Evolutionary conservation across 1,139 yeast genomes (phyloP).

Genomic region (Cylindricascospora bacillispora): DNA sequence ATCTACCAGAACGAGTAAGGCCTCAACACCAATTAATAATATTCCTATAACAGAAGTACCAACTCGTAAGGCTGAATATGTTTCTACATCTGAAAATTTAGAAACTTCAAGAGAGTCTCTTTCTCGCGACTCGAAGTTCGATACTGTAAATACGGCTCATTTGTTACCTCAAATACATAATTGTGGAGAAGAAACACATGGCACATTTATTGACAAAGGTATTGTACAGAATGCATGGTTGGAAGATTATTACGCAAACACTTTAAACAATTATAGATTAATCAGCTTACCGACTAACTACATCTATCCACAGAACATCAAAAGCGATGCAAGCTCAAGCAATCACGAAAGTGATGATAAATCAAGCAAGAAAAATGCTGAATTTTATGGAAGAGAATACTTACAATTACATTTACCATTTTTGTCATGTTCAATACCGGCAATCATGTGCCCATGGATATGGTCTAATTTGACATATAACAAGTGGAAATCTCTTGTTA

Average conservation of each 20-base stretch:
- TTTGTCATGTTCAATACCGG: constrained; percentile 16
- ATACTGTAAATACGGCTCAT: too few species aligned
- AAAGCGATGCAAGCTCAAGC: constrained; percentile 2
- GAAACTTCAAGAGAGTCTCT: too few species aligned
- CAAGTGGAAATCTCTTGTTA: constrained; percentile 19
- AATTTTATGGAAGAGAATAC: constrained; percentile 12
- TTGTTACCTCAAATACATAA: too few species aligned
- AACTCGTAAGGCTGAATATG: neutral
- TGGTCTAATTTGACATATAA: constrained; percentile 17
- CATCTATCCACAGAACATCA: constrained; percentile 6
- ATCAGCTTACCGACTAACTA: constrained; percentile 12
- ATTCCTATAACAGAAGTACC: too few species aligned
- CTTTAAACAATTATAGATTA: constrained; percentile 12
- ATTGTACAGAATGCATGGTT: constrained; percentile 7
- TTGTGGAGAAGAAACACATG: neutral
- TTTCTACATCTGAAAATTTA: neutral
- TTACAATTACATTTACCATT: constrained; percentile 19
- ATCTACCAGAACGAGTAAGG: neutral
- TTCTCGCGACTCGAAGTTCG: too few species aligned
- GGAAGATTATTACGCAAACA: constrained; percentile 11
- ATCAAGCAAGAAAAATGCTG: constrained; percentile 7
- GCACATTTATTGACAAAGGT: neutral
- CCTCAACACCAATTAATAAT: neutral
- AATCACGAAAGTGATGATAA: constrained; percentile 4
- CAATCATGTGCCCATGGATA: constrained; percentile 19